phyloP scores from a whole-genome alignment of 495 filamentous ascomycete genomes.

The Penicillium atrosanguineum region DNA sequence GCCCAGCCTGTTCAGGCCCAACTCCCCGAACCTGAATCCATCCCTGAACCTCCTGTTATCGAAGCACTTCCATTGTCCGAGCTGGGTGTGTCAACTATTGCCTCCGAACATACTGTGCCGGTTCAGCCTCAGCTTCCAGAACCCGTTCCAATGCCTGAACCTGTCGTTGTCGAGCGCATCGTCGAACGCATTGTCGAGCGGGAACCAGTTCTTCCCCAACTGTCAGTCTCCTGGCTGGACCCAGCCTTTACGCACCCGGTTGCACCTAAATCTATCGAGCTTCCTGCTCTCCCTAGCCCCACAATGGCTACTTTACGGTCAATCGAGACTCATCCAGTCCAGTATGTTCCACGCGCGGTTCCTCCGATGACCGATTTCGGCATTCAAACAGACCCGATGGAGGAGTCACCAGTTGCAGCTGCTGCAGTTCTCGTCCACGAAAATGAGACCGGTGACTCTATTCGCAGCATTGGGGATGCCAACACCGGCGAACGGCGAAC shows the following conservation, averaged over 20 bases:
- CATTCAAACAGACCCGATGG: slow-evolving; percentile 23
- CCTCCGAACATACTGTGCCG: slow-evolving; percentile 50
- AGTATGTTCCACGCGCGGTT: slow-evolving; percentile 17
- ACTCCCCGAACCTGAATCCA: slow-evolving; percentile 14
- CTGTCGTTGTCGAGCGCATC: slow-evolving; percentile 9
- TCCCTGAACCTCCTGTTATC: slow-evolving; percentile 6
- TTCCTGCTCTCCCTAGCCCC: slow-evolving; percentile 15
- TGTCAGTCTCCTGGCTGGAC: slow-evolving; percentile 34
- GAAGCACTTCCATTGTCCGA: slow-evolving; percentile 18
- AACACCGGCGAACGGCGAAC: slow-evolving; percentile 39
- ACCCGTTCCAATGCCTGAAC: slow-evolving; percentile 20
- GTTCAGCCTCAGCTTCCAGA: slow-evolving; percentile 30
- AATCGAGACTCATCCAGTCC: slow-evolving; percentile 40
- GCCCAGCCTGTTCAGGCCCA: slow-evolving; percentile 23
- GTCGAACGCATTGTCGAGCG: slow-evolving; percentile 17
- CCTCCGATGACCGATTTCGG: slow-evolving; percentile 19
- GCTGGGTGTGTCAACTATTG: slow-evolving; percentile 49
- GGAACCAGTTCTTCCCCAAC: slow-evolving; percentile 28
- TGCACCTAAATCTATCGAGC: slow-evolving; percentile 19
- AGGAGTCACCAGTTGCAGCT: slow-evolving; percentile 17
- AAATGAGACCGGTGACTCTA: slow-evolving; percentile 50
- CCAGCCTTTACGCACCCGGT: slow-evolving; percentile 39
- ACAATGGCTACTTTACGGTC: slow-evolving; percentile 40
- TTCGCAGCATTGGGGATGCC: slow-evolving; percentile 27
- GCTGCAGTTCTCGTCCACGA: slow-evolving; percentile 46